A percentile compares a stretch with the other conserved stretches of the same genome.
phyloP scores from a whole-genome alignment of 2,329 filamentous ascomycete genomes.

The Arthrobotrys megalospora region DNA sequence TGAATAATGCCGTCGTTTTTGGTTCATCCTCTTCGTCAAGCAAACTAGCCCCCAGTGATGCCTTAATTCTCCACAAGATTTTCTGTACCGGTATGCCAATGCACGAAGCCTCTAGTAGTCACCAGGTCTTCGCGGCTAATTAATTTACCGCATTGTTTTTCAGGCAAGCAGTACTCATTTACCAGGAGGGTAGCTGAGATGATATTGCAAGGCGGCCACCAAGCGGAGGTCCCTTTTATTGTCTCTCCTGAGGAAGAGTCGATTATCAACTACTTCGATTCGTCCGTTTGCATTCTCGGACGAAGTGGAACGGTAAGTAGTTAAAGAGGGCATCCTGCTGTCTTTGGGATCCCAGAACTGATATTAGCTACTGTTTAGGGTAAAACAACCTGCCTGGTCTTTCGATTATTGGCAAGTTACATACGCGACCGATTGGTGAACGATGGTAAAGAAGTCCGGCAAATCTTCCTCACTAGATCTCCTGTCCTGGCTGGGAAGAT shows the following conservation, averaged over 20 bases:
- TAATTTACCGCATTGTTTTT: neutral
- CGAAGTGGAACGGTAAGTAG: constrained; percentile 32
- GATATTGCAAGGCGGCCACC: constrained; percentile 31
- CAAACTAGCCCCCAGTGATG: constrained; percentile 2
- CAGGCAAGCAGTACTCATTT: constrained; percentile 33
- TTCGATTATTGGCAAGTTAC: constrained; percentile 21
- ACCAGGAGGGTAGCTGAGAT: constrained; percentile 31
- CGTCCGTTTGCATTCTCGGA: constrained; percentile 38
- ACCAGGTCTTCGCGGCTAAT: neutral
- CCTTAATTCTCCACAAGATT: constrained; percentile 28
- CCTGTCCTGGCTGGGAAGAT: constrained; percentile 42
- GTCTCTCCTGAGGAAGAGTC: constrained; percentile 37
- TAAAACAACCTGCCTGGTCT: constrained; percentile 42
- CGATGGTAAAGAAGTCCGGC: constrained; percentile 21
- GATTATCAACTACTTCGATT: constrained; percentile 36
- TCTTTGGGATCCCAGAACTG: neutral
- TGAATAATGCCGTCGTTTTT: neutral
- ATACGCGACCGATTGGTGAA: constrained; percentile 16
- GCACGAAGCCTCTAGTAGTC: neutral
- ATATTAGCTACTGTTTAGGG: constrained; percentile 8
- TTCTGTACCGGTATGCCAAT: constrained; percentile 24
- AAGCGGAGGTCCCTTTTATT: constrained; percentile 23
- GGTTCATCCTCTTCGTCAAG: neutral
- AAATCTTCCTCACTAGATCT: constrained; percentile 47
- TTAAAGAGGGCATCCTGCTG: neutral